Base-by-base conservation (phyloP, 345 rosid species). In the Cardamine chenopodiifolia region DNA sequence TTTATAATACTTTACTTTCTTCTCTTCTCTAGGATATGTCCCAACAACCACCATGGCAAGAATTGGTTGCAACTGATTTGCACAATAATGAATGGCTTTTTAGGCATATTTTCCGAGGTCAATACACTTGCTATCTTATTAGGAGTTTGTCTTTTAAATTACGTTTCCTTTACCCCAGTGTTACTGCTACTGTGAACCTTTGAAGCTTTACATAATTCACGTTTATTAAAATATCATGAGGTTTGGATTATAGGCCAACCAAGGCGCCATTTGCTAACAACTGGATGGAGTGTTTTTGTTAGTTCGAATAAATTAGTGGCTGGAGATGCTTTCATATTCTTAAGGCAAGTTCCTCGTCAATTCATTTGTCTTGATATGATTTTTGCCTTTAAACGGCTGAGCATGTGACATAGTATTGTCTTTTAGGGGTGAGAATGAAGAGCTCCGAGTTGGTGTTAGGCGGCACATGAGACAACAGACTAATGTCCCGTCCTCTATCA, bases 261-360 rank as follows among this genome's bases (percentile, higher is more conserved):
- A 55, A 92, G 97, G 83, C 98, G 99, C 28, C 99, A 95, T 78
- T 83, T 95, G 54, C 96, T 95, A 68, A 96, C 99, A 54, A 96
- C 99, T 80, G 99, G 99, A 63, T 96, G 99, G 99, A 96, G 99
- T 84, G 97, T 92, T 54, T 96, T 92, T 87, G 98, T 96, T 73
- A 92, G 99, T 82, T 88, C 98, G 31, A 96, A 96, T 81, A 96
- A 96, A 82, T 79, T 96, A 75, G 93, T 87, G 53, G 99, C 98
- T 44, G 99, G 99, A 11, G 99, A 96, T 84, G 99, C 99, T 34
- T 96, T 96, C 83, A 96, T 96, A 81, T 96, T 96, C 83, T 78
- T 96, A 78, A 96, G 99, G 99, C 71, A 87, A 74, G 86, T 71
- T 68, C 9, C n/a, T n/a, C 48, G 6, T 13, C 42, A 44, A 52